Evolutionary conservation across 164 flowering plant genomes (phyloP).

Genomic region (Annona cherimola): DNA sequence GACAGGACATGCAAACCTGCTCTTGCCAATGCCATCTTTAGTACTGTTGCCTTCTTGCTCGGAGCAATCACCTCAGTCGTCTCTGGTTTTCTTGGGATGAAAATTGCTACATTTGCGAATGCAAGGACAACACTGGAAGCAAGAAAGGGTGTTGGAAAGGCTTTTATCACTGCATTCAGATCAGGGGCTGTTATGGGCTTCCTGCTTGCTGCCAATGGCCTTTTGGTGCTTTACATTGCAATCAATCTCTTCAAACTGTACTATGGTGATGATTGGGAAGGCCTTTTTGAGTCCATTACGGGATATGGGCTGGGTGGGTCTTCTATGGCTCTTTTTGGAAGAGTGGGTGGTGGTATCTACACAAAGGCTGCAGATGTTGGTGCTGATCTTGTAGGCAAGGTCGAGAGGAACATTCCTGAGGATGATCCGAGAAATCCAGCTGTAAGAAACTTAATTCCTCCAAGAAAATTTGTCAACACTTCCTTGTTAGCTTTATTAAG

Average conservation of each 20-base stretch:
- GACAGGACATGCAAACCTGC: slow-evolving; percentile 66
- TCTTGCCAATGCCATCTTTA: slow-evolving; percentile 69
- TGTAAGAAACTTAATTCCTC: slow-evolving; percentile 28
- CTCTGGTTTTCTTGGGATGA: slow-evolving; percentile 87
- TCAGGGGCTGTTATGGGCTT: slow-evolving; percentile 92
- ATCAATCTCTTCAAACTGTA: slow-evolving; percentile 67
- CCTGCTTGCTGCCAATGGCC: slow-evolving; percentile 84
- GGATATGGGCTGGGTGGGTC: slow-evolving; percentile 94
- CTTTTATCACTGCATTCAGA: slow-evolving; percentile 72
- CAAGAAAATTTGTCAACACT: background rate
- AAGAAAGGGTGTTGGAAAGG: slow-evolving; percentile 82
- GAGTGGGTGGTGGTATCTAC: slow-evolving; percentile 85
- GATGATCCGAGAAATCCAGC: slow-evolving; percentile 92
- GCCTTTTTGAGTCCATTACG: slow-evolving; percentile 80
- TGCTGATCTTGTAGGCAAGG: slow-evolving; percentile 89
- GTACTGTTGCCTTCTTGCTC: slow-evolving; percentile 68
- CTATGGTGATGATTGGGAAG: slow-evolving; percentile 86
- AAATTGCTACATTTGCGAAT: slow-evolving; percentile 84
- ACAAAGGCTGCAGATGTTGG: slow-evolving; percentile 93
- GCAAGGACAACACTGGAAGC: slow-evolving; percentile 88
- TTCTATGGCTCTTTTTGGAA: slow-evolving; percentile 88
- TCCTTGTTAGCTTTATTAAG: background rate
- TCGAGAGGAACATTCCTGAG: slow-evolving; percentile 84
- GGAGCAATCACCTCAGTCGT: slow-evolving; percentile 71
- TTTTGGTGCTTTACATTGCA: slow-evolving; percentile 60